A percentile compares a stretch with the other conserved stretches of the same genome.
phyloP scores from a whole-genome alignment of 805 yeast species.

The Torulaspora delbrueckii region DNA sequence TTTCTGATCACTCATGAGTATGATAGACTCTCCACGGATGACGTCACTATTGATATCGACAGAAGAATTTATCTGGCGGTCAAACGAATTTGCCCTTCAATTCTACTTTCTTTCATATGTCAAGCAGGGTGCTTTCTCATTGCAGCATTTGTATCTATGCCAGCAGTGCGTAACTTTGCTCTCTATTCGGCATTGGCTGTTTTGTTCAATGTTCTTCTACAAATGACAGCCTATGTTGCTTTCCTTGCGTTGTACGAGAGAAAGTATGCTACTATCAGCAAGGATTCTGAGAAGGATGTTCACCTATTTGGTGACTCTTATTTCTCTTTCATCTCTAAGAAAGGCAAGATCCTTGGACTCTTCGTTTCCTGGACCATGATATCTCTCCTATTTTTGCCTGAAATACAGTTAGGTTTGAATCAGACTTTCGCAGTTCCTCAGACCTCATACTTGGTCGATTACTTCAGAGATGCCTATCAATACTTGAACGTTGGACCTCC shows the following conservation, averaged over 20 bases:
- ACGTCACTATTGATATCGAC: conserved; percentile 47
- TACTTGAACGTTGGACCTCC: conserved; percentile 90
- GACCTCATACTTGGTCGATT: conserved; percentile 74
- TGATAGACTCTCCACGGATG: conserved; percentile 45
- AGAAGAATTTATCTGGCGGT: conserved; percentile 60
- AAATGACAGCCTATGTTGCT: conserved; percentile 75
- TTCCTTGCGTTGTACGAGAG: conserved; percentile 44
- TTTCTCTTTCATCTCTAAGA: conserved; percentile 48
- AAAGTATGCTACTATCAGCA: conserved; percentile 5
- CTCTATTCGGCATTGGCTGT: conserved; percentile 85
- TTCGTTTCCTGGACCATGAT: conserved; percentile 63
- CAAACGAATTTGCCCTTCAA: conserved; percentile 80
- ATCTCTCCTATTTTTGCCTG: conserved; percentile 66
- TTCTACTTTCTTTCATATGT: conserved; percentile 67
- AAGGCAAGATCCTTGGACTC: conserved; percentile 45
- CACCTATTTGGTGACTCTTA: conserved; percentile 10
- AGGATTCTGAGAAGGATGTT: conserved; percentile 14
- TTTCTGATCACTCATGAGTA: conserved; percentile 81
- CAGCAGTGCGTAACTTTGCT: conserved; percentile 93
- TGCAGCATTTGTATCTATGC: conserved; percentile 84
- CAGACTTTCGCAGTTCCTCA: conserved; percentile 84
- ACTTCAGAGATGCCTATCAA: conserved; percentile 68
- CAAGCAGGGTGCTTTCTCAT: conserved; percentile 76
- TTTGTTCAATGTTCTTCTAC: conserved; percentile 66
- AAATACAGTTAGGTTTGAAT: conserved; percentile 73